phyloP scores from a whole-genome alignment of 2,329 filamentous ascomycete species.

The Rhytidhysteron rufulum region DNA sequence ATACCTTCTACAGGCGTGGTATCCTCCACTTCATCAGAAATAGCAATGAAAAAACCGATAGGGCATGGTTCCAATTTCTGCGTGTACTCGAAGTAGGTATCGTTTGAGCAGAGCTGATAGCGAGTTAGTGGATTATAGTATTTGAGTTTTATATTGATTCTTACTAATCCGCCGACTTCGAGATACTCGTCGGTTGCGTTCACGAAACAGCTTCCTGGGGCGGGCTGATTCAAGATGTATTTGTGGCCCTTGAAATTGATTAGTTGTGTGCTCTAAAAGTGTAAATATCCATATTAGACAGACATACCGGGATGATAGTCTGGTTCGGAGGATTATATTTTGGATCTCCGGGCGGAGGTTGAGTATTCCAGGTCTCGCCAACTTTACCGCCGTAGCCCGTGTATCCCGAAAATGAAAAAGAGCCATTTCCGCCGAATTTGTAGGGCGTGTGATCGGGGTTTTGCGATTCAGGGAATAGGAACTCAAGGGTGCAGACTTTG shows the following conservation, averaged over 20 bases:
- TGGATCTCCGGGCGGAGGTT: not conserved
- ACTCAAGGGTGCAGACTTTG: conserved; percentile 1
- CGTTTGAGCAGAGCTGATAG: not conserved
- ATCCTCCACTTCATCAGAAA: not conserved
- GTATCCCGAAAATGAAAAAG: conserved; percentile 2
- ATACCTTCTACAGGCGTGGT: not conserved
- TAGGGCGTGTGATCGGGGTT: not conserved
- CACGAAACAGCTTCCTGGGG: conserved; percentile 3
- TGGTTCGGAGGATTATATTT: not conserved
- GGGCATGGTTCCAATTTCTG: not conserved
- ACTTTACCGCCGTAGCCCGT: not conserved
- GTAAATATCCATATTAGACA: too few species aligned
- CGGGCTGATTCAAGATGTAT: conserved; percentile 1
- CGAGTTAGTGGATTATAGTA: not conserved
- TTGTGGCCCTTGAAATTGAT: not conserved
- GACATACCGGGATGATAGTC: not conserved
- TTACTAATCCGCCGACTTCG: not conserved
- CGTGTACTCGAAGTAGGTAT: not conserved
- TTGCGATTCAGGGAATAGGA: not conserved
- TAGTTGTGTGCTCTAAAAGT: too few species aligned
- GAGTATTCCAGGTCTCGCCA: conserved; percentile 1
- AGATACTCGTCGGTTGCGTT: not conserved
- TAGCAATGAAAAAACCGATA: conserved; percentile 1
- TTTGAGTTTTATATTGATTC: not conserved
- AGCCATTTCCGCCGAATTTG: not conserved